Evolutionary conservation across 495 filamentous ascomycete species (phyloP).

Genomic region (Cetradonia linearis): DNA sequence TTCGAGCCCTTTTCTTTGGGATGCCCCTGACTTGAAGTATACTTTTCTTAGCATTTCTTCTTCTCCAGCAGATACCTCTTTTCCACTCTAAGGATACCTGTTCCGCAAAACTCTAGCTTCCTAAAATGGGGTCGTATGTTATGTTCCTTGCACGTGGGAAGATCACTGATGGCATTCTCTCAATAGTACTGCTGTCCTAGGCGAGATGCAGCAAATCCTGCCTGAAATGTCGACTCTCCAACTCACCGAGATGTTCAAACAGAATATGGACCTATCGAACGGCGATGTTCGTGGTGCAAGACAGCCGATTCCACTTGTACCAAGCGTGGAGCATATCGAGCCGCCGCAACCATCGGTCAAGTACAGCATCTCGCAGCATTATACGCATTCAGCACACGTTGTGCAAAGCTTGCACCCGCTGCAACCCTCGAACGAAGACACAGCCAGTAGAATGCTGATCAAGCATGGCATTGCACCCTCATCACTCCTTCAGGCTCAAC

Average conservation of each 20-base stretch:
- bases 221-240: conserved; percentile 20
- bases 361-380: conserved; percentile 66
- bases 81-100: neutral
- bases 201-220: conserved; percentile 34
- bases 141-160: neutral
- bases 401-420: conserved; percentile 26
- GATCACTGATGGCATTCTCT: conserved; percentile 17
- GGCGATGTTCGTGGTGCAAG: conserved; percentile 13
- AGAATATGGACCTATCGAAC: conserved; percentile 30
- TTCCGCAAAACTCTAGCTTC: neutral
- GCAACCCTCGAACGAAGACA: conserved; percentile 16
- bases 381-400: conserved; percentile 59
- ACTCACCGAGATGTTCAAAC: neutral
- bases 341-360: conserved; percentile 31
- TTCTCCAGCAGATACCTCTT: neutral
- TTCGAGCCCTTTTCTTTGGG: neutral
- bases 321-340: conserved; percentile 7
- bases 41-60: conserved; percentile 4
- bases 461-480: conserved; percentile 9
- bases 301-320: neutral
- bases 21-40: conserved; percentile 6
- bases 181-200: conserved; percentile 44
- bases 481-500: conserved; percentile 11
- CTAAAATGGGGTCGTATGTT: conserved; percentile 8
- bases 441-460: conserved; percentile 1